Evolutionary conservation across 306 rosid species (phyloP), one percentile per base, ranked within the genome.

Genomic region (Citrullus mucosospermus): DNA sequence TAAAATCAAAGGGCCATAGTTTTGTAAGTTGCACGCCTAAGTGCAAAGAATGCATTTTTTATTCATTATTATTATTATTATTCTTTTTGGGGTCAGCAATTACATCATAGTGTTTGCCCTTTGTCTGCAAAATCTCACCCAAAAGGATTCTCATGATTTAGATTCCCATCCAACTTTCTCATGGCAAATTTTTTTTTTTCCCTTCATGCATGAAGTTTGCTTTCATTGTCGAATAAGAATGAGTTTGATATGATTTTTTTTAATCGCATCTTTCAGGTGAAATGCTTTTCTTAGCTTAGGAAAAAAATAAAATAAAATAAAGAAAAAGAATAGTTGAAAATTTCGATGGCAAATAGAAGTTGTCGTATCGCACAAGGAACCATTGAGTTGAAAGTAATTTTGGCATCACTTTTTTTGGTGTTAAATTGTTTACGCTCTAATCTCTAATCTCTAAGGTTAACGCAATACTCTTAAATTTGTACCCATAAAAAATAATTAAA

Each of bases 61-160:
- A 25, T 25, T 1, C 0, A 25, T 25, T 25, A 25, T 25, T 25
- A 25, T 25, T 25, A 22, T 22, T 22, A 22, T 25, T 25, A 25
- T 25, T 25, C 28, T 25, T 25, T 17, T 66, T 66, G 14, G 73
- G 50, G 73, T 66, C 73, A 66, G 2, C 73, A 66, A 66, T 9
- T 66, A 38, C 73, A 66, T 66, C 73, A 66, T 66, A 12, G 15
- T 66, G 73, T 66, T 18, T 38, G 14, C 51, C 9, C 28, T 66
- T 66, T 66, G 51, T 66, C 73, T 66, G 2, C 73, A 38, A 66
- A 66, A 66, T 66, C 73, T 66, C 73, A 66, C 51, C 73, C 73
- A 66, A 17, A 32, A 38, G 25, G 50, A 66, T 66, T 38, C 30
- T 39, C 48, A 66, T 66, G 1, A 17, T 66, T 38, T 38, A 9